Percentiles rank a stretch among this genome's conserved stretches.
Conservation (phyloP, 2,329 filamentous ascomycete genomes). For the Beauveria rudraprayagi region DNA sequence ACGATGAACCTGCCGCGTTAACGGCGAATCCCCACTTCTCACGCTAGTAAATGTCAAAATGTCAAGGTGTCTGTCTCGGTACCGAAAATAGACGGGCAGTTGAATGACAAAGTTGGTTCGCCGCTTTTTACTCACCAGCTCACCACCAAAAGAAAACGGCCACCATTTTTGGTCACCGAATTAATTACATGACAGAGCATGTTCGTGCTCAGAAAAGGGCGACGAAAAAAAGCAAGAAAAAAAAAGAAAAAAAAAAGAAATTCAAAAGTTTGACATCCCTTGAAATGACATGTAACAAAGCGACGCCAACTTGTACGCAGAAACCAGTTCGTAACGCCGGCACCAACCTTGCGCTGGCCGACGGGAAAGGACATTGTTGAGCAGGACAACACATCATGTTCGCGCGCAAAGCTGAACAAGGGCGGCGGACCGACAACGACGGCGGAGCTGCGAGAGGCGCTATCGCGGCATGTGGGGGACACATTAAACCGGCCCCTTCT, state of each 20-base stretch:
- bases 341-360: constrained; percentile 48
- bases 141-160: not conserved
- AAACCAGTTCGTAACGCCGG: constrained; percentile 46
- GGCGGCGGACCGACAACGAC: not conserved
- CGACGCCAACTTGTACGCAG: constrained; percentile 2
- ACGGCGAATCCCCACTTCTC: no score
- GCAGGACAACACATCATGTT: no score
- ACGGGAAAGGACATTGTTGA: no score
- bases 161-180: not conserved
- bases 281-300: not conserved
- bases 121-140: no score
- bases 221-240: not conserved
- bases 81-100: not conserved
- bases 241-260: not conserved
- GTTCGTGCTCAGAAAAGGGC: not conserved
- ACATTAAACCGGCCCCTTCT: no score
- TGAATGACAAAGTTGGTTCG: no score
- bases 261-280: not conserved
- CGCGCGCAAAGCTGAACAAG: not conserved
- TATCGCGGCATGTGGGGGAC: constrained; percentile 18
- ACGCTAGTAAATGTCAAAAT: no score
- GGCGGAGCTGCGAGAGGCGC: constrained; percentile 18
- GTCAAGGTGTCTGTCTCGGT: not conserved
- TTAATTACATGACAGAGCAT: no score
- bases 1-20: no score